These are phyloP conservation scores for Clavispora phyllophila DNA, from an alignment of 805 yeast genomes.

Conservation along the genomic window DNA sequence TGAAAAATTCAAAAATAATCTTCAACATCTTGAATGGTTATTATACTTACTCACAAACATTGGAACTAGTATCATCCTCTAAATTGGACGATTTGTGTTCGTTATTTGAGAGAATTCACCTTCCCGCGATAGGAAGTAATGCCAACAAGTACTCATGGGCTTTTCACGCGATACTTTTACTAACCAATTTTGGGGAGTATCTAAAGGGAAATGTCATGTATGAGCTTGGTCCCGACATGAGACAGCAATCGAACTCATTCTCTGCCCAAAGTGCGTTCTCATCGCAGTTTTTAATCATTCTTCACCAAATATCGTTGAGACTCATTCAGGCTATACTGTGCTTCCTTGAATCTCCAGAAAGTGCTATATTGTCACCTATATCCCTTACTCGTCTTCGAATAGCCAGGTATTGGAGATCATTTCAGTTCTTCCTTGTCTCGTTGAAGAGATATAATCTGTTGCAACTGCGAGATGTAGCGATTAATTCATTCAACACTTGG, in stretches of 20 bases:
- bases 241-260: not conserved
- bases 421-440: not conserved
- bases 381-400: not conserved
- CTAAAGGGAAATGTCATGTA: not conserved
- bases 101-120: not conserved
- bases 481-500: not conserved
- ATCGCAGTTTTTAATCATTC: not conserved
- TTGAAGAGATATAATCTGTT: not conserved
- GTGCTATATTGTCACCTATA: not conserved
- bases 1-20: not conserved
- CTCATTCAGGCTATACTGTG: not conserved
- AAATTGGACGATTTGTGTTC: not conserved
- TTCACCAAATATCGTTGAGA: not conserved
- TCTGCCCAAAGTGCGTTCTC: not conserved
- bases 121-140: not conserved
- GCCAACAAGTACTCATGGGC: constrained; percentile 8
- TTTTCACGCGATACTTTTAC: constrained; percentile 12
- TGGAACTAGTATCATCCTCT: not conserved
- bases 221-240: not conserved
- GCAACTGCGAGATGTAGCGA: not conserved
- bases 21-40: not conserved
- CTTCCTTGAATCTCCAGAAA: not conserved
- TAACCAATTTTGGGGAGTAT: not conserved
- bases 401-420: not conserved
- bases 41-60: not conserved